Base-by-base conservation (phyloP, 805 yeast genomes). In the Kluyveromyces dobzhanskii region DNA sequence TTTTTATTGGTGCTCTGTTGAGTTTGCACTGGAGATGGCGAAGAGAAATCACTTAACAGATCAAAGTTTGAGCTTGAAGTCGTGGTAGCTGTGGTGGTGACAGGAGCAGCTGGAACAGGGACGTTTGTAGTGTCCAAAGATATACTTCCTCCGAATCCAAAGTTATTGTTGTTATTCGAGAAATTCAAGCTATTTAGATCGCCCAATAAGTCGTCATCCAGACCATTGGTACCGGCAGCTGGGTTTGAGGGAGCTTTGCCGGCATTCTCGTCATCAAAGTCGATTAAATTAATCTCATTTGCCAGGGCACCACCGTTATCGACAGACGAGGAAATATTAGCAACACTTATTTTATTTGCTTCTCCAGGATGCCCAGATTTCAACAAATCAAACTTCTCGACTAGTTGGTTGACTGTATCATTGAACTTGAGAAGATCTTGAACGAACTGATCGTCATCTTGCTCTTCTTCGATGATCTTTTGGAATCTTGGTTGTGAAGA, bases 401-500 rank as follows among this genome's bases (percentile, higher is more conserved):
- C 60, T 37, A 86, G 71, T 4, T 73, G 67, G 56, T 85, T 80
- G 45, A 88, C 80, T 39, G 73, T 73, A 56, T 85, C 95, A 59
- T 85, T 85, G 41, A 92, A 67, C 26, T 67, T 68, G 38, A 85
- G 66, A 39, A 92, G 64, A 43, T 76, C 78, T 37, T 67, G 69
- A 26, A 85, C 83, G 8, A 82, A 73, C 5, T 67, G 77, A 53
- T 79, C 84, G 45, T 78, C 77, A 17, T 77, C 79, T 27, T 75
- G 73, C 52, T 85, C 95, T 53, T 86, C 95, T 51, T 76, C 81
- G 44, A 85, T 76, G 50, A 92, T 82, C 50, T 80, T 81, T 57
- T 83, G 83, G 48, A 92, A 75, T 51, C 83, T 86, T 30, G 97
- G 95, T 54, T 80, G 87, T 23, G 96, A 78, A 34, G 78, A 78